These are phyloP conservation scores for Turritis glabra DNA, from an alignment of 345 rosid genomes.

Conservation along the genomic window DNA sequence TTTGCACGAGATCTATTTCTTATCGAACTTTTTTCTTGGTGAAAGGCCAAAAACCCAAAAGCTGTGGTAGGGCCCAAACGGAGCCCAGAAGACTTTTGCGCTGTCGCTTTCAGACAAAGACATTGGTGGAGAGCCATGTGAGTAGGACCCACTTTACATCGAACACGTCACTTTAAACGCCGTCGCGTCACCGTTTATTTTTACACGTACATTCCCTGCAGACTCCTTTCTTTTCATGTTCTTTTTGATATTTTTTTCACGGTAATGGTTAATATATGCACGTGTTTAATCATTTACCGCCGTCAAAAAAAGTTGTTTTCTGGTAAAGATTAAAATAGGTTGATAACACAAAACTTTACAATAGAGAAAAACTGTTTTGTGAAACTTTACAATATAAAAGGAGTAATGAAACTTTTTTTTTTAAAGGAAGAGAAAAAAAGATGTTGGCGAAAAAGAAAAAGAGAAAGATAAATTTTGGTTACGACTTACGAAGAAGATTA, in stretches of 20 bases:
- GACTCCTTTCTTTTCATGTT: neutral
- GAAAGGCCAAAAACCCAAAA: conserved; percentile 18
- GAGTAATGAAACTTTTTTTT: conserved; percentile 8
- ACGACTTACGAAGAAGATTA: neutral
- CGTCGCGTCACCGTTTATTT: conserved; percentile 40
- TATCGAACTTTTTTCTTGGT: neutral
- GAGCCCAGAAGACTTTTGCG: conserved; percentile 29
- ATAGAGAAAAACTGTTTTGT: neutral
- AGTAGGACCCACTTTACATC: conserved; percentile 32
- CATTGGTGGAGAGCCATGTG: conserved; percentile 42
- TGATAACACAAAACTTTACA: neutral
- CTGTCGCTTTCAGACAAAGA: conserved; percentile 38
- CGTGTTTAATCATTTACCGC: conserved; percentile 33
- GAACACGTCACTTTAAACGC: conserved; percentile 39
- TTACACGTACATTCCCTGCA: neutral
- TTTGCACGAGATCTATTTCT: conserved; percentile 1
- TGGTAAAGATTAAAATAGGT: conserved; percentile 16
- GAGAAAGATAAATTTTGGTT: neutral
- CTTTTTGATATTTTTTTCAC: neutral
- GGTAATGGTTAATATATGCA: neutral
- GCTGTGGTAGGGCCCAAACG: conserved; percentile 15
- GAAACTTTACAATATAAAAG: neutral
- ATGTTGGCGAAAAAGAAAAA: neutral
- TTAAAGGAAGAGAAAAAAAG: neutral
- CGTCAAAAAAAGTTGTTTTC: conserved; percentile 28